Evolutionary conservation across 345 rosid species (phyloP), one percentile per base, ranked within the genome.

Genomic region (Pugionium dolabratum): DNA sequence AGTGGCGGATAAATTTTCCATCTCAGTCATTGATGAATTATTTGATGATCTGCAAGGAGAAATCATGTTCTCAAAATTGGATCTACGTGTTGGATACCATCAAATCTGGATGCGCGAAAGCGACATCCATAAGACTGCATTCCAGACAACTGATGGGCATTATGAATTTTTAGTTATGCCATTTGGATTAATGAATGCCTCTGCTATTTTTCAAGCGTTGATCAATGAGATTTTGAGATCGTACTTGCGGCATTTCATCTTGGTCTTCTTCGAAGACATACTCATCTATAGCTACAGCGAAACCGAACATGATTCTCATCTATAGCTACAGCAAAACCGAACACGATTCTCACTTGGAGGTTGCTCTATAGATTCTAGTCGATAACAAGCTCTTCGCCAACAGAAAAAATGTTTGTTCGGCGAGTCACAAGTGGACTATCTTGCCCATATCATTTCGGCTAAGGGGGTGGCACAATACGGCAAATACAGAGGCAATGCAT

Each of bases 361-460:
- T 18, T 32, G 0, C 2, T 18, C 4, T 2, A 0, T 6, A 2
- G 0, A 6, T 1, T 6, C 1, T 2, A 6, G 1, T 2, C 8
- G 0, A 18, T 3, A 29, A 1, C 5, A 18, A 28, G 0, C 3
- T 29, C 0, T 50, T 8, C 9, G 35, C 54, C 0, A 50, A 50
- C 1, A 1, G 0, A 50, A 9, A 2, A 50, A 50, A 2, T 50
- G 35, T 29, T 2, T 9, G 0, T 50, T 50, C 7, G 54, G 54
- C 0, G 3, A 9, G 0, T 0, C 18, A 0, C 18, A 50, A 0
- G 35, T 50, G 1, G 54, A 50, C 1, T 50, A 50, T 4, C 2
- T 50, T 0, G 54, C 35, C 0, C 54, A 50, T 1, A 9, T 50
- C 0, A 50, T 50, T 0, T 28, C 54, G 0, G 35, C 35, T 0